Conservation (phyloP, 129 eudicot species). For the Pseudognaphalium luteoalbum region DNA sequence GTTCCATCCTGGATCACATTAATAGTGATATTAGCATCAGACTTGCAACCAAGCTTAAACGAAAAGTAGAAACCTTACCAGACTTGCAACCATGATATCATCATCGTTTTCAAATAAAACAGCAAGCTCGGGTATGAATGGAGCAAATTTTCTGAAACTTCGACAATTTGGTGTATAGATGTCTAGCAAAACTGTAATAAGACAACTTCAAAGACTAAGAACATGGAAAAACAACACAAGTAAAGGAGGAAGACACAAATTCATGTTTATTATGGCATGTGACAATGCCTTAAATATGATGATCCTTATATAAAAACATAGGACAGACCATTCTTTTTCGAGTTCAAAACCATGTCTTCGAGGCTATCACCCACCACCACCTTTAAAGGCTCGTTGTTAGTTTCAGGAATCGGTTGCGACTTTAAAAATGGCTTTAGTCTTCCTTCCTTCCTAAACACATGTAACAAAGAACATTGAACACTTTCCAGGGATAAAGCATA, state of each 20-base stretch:
- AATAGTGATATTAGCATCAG: neutral
- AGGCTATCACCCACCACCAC: slow-evolving; percentile 73
- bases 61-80: slow-evolving; percentile 46
- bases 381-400: slow-evolving; percentile 62
- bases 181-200: slow-evolving; percentile 58
- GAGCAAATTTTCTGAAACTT: slow-evolving; percentile 64
- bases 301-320: neutral
- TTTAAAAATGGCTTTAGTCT: slow-evolving; percentile 51
- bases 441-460: slow-evolving; percentile 53
- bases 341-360: slow-evolving; percentile 59
- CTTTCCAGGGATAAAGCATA: neutral
- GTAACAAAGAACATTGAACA: neutral
- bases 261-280: neutral
- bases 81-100: slow-evolving; percentile 57
- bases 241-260: neutral
- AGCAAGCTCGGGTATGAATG: slow-evolving; percentile 75
- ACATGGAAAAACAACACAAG: neutral
- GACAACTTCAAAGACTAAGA: neutral
- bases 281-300: neutral
- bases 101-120: slow-evolving; percentile 54
- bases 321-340: slow-evolving; percentile 58
- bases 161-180: slow-evolving; percentile 75
- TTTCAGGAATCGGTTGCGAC: slow-evolving; percentile 71
- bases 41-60: neutral
- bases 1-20: slow-evolving; percentile 57